phyloP scores from a whole-genome alignment of 2,329 filamentous ascomycete species.

The Penicillium sp. region DNA sequence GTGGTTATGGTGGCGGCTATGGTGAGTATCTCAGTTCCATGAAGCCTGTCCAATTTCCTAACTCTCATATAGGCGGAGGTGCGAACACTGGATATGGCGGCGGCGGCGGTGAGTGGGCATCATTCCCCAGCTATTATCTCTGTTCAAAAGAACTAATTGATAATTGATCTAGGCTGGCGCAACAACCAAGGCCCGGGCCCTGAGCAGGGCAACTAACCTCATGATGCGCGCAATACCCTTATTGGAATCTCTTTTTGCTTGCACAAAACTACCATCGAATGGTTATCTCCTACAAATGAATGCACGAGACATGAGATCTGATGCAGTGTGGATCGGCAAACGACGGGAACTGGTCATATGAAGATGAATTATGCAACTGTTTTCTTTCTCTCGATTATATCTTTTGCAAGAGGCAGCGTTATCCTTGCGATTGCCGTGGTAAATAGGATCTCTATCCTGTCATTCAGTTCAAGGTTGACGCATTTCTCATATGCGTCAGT shows the following conservation, averaged over 20 bases:
- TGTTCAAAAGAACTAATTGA: background rate
- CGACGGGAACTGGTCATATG: background rate
- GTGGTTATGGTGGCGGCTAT: slow-evolving; percentile 32
- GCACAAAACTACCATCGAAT: slow-evolving; percentile 8
- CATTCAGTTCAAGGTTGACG: slow-evolving; percentile 4
- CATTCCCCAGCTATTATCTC: background rate
- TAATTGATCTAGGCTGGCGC: slow-evolving; percentile 22
- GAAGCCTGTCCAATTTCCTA: background rate
- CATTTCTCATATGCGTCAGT: slow-evolving; percentile 1
- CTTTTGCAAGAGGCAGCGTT: background rate
- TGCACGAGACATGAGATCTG: slow-evolving; percentile 9
- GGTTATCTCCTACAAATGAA: slow-evolving; percentile 6
- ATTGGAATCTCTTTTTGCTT: slow-evolving; percentile 5
- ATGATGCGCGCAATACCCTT: slow-evolving; percentile 7
- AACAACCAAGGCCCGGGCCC: slow-evolving; percentile 17
- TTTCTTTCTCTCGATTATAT: background rate
- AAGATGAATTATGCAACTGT: background rate
- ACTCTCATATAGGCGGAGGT: slow-evolving; percentile 17
- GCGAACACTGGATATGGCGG: slow-evolving; percentile 27
- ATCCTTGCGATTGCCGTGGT: background rate
- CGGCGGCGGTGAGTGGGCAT: slow-evolving; percentile 23
- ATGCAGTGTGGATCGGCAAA: slow-evolving; percentile 8
- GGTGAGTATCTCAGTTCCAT: slow-evolving; percentile 18
- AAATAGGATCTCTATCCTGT: slow-evolving; percentile 1
- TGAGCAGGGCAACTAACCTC: slow-evolving; percentile 15